Conservation (phyloP, 2,329 filamentous ascomycete genomes). For the Fonsecaea multimorphosa region DNA sequence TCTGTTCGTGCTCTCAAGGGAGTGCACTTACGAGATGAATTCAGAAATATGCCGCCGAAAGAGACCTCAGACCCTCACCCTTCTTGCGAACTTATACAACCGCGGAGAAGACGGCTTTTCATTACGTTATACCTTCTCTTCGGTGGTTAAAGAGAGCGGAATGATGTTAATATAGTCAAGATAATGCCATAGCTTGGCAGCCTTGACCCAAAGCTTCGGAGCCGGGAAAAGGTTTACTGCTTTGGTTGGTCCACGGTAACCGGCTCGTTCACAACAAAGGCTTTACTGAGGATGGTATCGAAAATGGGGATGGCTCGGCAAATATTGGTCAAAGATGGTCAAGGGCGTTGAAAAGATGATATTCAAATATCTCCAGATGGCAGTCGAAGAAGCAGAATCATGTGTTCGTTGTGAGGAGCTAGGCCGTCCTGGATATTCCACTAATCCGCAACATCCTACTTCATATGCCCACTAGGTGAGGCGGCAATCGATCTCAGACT, state of each 20-base stretch:
- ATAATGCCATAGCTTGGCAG: slow-evolving; percentile 5
- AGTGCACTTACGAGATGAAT: not conserved
- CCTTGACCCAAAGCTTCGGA: not conserved
- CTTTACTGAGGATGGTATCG: not conserved
- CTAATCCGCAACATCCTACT: not conserved
- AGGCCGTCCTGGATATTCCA: not conserved
- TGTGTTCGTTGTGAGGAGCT: not conserved
- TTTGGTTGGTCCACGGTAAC: not conserved
- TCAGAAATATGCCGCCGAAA: not conserved
- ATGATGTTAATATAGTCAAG: slow-evolving; percentile 6
- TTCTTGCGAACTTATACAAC: not conserved
- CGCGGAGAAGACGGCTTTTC: not conserved
- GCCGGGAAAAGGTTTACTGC: not conserved
- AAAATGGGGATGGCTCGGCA: not conserved
- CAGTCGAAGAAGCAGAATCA: not conserved
- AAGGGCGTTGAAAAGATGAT: not conserved
- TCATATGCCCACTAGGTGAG: not conserved
- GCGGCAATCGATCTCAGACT: not conserved
- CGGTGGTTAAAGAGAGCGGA: not conserved
- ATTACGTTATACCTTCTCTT: not conserved
- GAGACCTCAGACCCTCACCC: not conserved
- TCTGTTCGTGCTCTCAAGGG: no score
- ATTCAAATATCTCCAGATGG: not conserved
- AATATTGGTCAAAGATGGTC: not conserved
- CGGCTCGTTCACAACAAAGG: not conserved